phyloP scores from a whole-genome alignment of 2,329 filamentous ascomycete genomes.

The Colletotrichum sp. region DNA sequence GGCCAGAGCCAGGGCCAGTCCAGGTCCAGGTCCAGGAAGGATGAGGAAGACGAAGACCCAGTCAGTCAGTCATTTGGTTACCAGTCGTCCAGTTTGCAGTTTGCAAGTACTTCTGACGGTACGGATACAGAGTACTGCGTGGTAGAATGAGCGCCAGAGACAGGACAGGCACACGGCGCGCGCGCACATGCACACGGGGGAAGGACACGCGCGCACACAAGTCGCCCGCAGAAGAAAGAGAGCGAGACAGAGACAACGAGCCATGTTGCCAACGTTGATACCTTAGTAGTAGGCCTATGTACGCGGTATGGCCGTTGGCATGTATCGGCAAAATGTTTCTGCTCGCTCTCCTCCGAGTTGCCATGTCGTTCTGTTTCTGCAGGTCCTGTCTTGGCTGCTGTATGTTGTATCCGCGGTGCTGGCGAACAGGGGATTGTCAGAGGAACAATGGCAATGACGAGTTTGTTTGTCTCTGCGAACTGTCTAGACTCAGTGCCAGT shows the following conservation, averaged over 20 bases:
- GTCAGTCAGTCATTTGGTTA: neutral
- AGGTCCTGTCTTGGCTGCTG: neutral
- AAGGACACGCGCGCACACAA: neutral
- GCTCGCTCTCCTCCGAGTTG: neutral
- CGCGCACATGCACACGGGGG: neutral
- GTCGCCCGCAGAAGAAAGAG: neutral
- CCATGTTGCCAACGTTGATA: neutral
- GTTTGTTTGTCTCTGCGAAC: neutral
- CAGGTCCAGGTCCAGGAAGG: neutral
- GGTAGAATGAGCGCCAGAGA: neutral
- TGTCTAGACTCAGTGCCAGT: neutral
- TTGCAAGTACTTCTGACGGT: neutral
- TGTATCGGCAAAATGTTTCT: neutral
- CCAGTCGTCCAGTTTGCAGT: neutral
- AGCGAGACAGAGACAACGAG: neutral
- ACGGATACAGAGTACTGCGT: neutral
- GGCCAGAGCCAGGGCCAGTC: neutral
- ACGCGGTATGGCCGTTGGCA: neutral
- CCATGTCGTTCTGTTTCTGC: neutral
- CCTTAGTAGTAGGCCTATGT: neutral
- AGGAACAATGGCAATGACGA: neutral
- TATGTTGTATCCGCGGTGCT: neutral
- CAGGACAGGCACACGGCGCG: neutral
- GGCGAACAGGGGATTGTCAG: neutral
- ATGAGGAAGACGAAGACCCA: neutral